Base-by-base conservation (phyloP, 31 red algal species). In the Asparagopsis taxiformis region DNA sequence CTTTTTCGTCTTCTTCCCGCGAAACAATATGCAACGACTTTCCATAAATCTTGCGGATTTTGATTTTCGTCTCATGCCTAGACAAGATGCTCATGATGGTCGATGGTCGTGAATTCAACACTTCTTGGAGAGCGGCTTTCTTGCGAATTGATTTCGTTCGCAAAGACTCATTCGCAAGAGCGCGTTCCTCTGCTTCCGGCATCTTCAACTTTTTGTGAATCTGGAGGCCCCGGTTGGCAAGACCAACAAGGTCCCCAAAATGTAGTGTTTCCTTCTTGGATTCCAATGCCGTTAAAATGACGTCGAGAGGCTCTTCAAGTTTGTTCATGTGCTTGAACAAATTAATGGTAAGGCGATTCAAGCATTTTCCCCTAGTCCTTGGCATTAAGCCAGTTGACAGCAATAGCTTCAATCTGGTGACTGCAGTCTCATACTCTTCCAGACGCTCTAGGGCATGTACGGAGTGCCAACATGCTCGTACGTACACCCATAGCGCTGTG, bases 271-370 rank as follows among this genome's bases (percentile, higher is more conserved):
- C 5, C 37, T 35, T 30, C 2, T 28, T 46, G 1, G 55, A 25
- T 23, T 41, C 64, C 10, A 88, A 65, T 30, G 83, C 35, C 37
- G 31, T 55, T 36, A 56, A 13, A 31, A 88, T 78, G 11, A 88
- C 52, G 43, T 71, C 46, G 21, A 77, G 64, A 52, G 83, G 44
- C 32, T 88, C 72, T 2, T 72, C 28, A 10, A 69, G 48, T 51
- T 44, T 70, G 19, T 57, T 65, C 0, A 78, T 29, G 46, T 88
- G 83, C 46, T 65, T 77, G 70, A 75, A 85, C 24, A 88, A 33
- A 49, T 88, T 72, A 19, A 88, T 78, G 2, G 83, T 78, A 2
- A 88, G 63, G 29, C 83, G 48, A 26, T 77, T 78, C 3, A 88
- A 48, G 32, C 72, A 78, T 35, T 71, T 71, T 53, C 83, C 83